Base-by-base conservation (phyloP, 108 stramenopile genomes). In the Conticribra weissflogii region DNA sequence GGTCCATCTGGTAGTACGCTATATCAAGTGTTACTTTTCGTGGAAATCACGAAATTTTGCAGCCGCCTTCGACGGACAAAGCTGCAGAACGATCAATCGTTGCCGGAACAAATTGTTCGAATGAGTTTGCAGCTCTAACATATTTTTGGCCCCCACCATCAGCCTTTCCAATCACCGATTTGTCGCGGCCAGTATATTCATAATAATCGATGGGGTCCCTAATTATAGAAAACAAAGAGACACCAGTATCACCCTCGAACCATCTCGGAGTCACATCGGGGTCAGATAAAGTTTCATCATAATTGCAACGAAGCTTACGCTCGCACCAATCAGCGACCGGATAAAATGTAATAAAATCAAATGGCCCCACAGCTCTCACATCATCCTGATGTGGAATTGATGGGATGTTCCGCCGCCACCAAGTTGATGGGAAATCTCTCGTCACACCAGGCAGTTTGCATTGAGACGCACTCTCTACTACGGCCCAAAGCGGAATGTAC, bases 241-340 rank as follows among this genome's bases (percentile, higher is more conserved):
- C 66, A 29, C 84, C 94, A 24, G 76, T 55, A 16, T 60, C 70
- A 17, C 81, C 86, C 63, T 93, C 90, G 54, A 95, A 93, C 94
- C 94, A 95, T 49, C 92, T 69, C 25, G 90, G 87, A 16, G 63
- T 71, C 16, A 83, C 78, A 53, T 88, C 90, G 33, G 63, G 41
- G 30, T 60, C 50, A 2, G 64, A 18, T 45, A 88, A 62, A 34
- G 72, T 48, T 59, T 93, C 91, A 55, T 93, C 91, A 62, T 74
- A 93, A 22, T 24, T 53, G 69, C 91, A 93, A 25, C 65, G 23
- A 12, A 90, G 52, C n/a, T 59, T 75, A 12, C 70, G 57, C 41
- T 67, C 78, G 76, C 94, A 95, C 76, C 71, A 89, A 72, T 93
- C 94, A 25, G 89, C 85, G 19, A 93, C 54, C 4, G 94, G 94